These are phyloP conservation scores for Liquidambar formosana DNA, from an alignment of 164 flowering plant species.

Conservation along the genomic window DNA sequence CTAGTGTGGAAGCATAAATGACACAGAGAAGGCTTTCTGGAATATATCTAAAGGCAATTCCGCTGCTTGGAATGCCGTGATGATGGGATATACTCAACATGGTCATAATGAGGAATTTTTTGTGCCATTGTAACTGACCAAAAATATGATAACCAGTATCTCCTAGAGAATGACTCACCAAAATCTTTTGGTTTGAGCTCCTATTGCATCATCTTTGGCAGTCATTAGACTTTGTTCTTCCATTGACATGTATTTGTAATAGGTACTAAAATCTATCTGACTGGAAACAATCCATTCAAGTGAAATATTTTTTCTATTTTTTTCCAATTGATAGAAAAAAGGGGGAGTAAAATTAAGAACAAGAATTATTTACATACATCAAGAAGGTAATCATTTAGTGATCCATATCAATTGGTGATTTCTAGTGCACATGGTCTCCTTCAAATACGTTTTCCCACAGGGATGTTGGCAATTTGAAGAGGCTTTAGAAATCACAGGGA, in stretches of 20 bases:
- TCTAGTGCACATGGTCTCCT: not conserved
- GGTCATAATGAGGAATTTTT: slow-evolving; percentile 27
- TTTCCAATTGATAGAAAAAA: not conserved
- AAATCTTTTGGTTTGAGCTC: too few relatives aligned
- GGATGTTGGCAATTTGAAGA: slow-evolving; percentile 24
- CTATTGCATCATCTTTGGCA: too few relatives aligned
- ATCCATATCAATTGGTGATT: not conserved
- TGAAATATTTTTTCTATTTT: not conserved
- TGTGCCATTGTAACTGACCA: not conserved
- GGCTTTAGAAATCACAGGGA: slow-evolving; percentile 39
- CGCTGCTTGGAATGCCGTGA: slow-evolving; percentile 56
- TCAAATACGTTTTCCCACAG: slow-evolving; percentile 7
- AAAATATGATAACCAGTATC: too few relatives aligned
- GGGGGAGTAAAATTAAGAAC: too few relatives aligned
- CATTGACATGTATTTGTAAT: too few relatives aligned
- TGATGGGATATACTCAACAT: slow-evolving; percentile 52
- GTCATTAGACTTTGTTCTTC: too few relatives aligned
- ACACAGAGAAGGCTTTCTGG: slow-evolving; percentile 31
- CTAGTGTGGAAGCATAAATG: slow-evolving; percentile 43
- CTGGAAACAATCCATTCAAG: not conserved
- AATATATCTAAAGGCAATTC: slow-evolving; percentile 22
- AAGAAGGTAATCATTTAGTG: not conserved
- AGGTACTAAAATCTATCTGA: not conserved
- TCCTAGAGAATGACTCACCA: too few relatives aligned
- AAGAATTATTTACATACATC: not conserved